Conservation (phyloP, 345 rosid genomes). For the Mercurialis annua region DNA sequence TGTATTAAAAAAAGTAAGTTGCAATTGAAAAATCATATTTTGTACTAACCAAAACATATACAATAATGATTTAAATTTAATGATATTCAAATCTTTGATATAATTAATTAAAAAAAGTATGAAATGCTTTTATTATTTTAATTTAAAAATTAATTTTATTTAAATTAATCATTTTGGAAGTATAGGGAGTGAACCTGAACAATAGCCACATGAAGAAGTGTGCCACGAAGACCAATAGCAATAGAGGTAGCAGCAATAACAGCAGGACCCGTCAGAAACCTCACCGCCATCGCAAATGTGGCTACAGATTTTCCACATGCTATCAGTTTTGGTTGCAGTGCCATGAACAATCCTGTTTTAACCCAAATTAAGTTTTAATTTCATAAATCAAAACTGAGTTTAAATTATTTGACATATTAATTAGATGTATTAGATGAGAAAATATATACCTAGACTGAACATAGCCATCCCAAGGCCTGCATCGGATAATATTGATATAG, state of each 20-base stretch:
- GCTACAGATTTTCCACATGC: constrained; percentile 85
- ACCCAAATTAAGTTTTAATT: neutral
- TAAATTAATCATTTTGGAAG: neutral
- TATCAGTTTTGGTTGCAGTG: constrained; percentile 72
- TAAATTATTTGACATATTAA: neutral
- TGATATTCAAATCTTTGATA: neutral
- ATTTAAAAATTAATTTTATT: neutral
- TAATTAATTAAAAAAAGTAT: neutral
- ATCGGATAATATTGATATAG: constrained; percentile 66
- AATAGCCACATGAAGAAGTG: constrained; percentile 67
- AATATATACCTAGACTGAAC: constrained; percentile 69
- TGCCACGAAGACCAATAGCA: constrained; percentile 71
- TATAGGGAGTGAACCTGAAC: constrained; percentile 45
- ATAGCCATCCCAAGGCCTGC: constrained; percentile 90
- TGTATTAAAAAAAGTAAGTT: neutral
- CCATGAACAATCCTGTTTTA: constrained; percentile 70
- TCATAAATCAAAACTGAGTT: neutral
- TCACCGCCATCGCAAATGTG: constrained; percentile 71
- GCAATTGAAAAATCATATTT: no score
- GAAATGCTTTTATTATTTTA: neutral
- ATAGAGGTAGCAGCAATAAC: constrained; percentile 84
- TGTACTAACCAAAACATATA: no score
- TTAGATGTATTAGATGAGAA: neutral
- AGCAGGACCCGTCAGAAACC: constrained; percentile 81
- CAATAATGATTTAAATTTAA: no score